These are phyloP conservation scores for Torulaspora pretoriensis DNA, from an alignment of 1,139 yeast species.

Conservation along the genomic window DNA sequence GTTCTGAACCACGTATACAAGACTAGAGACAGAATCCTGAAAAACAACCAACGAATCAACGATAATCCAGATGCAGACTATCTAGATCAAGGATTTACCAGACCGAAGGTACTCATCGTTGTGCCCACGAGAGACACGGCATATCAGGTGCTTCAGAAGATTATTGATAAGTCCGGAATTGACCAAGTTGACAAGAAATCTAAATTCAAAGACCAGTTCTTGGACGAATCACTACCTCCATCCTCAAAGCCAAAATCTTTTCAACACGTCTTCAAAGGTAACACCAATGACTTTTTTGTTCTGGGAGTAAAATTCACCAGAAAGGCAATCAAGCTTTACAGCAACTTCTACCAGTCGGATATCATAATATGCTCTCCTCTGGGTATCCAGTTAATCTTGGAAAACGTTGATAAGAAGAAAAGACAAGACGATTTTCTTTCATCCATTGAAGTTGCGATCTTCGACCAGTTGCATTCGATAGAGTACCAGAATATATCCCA, in stretches of 20 bases:
- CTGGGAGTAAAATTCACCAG: constrained; percentile 86
- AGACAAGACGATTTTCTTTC: constrained; percentile 69
- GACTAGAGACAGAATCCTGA: constrained; percentile 76
- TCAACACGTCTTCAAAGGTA: constrained; percentile 75
- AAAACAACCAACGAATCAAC: constrained; percentile 62
- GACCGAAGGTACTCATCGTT: constrained; percentile 81
- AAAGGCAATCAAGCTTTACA: constrained; percentile 75
- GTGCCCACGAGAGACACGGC: constrained; percentile 84
- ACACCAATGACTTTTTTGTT: constrained; percentile 87
- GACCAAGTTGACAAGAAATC: constrained; percentile 78
- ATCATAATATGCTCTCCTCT: constrained; percentile 87
- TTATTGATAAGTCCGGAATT: constrained; percentile 61
- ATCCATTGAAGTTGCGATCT: constrained; percentile 74
- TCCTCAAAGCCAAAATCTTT: constrained; percentile 78
- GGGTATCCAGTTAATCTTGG: constrained; percentile 75
- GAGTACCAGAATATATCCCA: constrained; percentile 96
- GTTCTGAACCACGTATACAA: constrained; percentile 77
- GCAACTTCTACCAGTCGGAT: constrained; percentile 83
- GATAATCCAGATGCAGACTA: constrained; percentile 45
- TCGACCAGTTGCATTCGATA: constrained; percentile 82
- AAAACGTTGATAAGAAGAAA: constrained; percentile 52
- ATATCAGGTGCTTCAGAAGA: constrained; percentile 58
- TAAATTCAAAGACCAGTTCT: constrained; percentile 69
- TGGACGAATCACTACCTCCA: constrained; percentile 47
- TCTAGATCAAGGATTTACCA: constrained; percentile 91